Conservation (phyloP, 1,284 basidiomycete genomes). For the Rhodotorula sp. region DNA sequence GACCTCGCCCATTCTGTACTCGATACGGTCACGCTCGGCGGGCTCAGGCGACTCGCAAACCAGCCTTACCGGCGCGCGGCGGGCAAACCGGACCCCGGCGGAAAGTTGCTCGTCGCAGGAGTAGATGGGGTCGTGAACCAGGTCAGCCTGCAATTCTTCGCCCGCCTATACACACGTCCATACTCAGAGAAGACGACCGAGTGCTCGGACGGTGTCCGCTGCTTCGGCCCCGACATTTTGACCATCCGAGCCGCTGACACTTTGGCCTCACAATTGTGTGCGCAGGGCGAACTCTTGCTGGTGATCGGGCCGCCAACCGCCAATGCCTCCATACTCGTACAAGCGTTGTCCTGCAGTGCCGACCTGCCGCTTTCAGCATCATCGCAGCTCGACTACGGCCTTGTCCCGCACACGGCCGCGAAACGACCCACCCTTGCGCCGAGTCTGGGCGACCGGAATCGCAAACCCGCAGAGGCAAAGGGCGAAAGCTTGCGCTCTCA, state of each 20-base stretch:
- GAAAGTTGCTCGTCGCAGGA: constrained; percentile 24
- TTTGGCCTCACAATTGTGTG: too few species aligned
- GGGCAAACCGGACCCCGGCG: neutral
- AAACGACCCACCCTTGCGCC: constrained; percentile 47
- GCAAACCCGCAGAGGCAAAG: neutral
- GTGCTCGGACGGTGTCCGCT: neutral
- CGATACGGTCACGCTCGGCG: constrained; percentile 27
- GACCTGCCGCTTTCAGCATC: constrained; percentile 33
- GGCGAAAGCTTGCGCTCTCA: constrained; percentile 63
- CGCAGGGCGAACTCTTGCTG: constrained; percentile 58
- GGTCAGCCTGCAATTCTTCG: constrained; percentile 8
- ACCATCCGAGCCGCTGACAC: too few species aligned
- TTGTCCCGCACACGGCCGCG: constrained; percentile 26
- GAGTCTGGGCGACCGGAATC: constrained; percentile 37
- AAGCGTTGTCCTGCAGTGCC: constrained; percentile 46
- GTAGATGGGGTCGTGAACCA: constrained; percentile 38
- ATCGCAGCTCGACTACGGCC: constrained; percentile 43
- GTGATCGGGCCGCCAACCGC: constrained; percentile 55
- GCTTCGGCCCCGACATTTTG: too few species aligned
- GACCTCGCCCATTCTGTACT: constrained; percentile 15
- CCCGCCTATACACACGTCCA: too few species aligned
- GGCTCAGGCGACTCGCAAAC: constrained; percentile 12
- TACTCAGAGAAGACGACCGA: neutral
- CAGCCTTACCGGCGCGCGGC: neutral
- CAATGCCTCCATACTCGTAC: constrained; percentile 47